Conservation (phyloP, 225 moss, liverwort and hornwort species). For the Asterella californica region DNA sequence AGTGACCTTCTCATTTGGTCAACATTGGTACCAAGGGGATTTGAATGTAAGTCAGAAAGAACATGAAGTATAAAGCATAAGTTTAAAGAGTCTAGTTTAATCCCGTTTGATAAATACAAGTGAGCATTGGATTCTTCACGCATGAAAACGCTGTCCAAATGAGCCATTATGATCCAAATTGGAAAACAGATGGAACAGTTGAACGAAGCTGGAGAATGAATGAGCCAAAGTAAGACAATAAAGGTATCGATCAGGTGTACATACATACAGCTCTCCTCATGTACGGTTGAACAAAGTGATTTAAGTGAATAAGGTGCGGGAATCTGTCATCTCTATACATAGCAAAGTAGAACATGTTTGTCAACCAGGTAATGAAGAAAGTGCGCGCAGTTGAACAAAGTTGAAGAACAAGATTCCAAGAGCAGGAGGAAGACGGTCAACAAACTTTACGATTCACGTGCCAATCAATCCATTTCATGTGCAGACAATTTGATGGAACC, state of each 20-base stretch:
- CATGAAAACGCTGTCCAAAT: not conserved
- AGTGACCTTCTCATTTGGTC: no score
- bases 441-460: conserved; percentile 16
- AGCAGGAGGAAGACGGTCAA: not conserved
- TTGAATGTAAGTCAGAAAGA: no score
- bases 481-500: conserved; percentile 21
- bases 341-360: conserved; percentile 7
- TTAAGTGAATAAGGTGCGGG: not conserved
- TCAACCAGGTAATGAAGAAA: conserved; percentile 3
- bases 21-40: no score
- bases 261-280: not conserved
- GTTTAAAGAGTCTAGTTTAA: no score
- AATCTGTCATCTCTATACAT: conserved; percentile 2
- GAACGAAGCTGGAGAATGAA: not conserved
- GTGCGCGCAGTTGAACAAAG: conserved; percentile 3
- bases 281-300: conserved; percentile 6
- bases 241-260: not conserved
- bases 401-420: not conserved
- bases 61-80: no score
- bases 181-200: not conserved
- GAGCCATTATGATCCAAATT: conserved; percentile 11
- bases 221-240: not conserved
- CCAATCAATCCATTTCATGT: conserved; percentile 21
- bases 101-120: no score
- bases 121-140: no score